Evolutionary conservation across 805 yeast genomes (phyloP), one percentile per base, ranked within the genome.

Genomic region (Saturnispora besseyi): DNA sequence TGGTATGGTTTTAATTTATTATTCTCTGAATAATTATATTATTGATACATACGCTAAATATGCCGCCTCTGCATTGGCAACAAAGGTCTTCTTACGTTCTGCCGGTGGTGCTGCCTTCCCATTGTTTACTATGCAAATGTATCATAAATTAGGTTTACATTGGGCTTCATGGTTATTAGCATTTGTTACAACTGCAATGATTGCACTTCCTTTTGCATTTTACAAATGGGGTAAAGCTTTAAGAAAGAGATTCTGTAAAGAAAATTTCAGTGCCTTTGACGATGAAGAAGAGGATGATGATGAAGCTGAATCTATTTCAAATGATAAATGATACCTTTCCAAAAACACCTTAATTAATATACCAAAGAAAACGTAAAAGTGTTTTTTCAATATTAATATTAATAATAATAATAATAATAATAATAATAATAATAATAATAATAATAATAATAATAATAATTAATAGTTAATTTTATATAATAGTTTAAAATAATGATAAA

Each of bases 91-190:
- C 59, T 70, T 85, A 58, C 77, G 95, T 73, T 76, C 84, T 58
- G 84, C 88, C 21, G 90, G 89, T 60, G 95, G 93, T 71, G 91
- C 89, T 28, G 91, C 89, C 0, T 84, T 85, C 76, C 90, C 91
- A 53, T 70, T 85, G 57, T 84, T 85, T 62, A 79, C 85, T n/a
- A 78, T 81, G 36, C 91, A 84, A 66, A 84, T 85, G 91, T 85
- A 84, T 64, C 77, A 77, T 53, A 78, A 71, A 48, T 66, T 85
- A 59, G 91, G 91, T 5, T 68, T 85, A 47, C 82, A 81, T 55
- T 85, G 93, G 93, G 95, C 89, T 22, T 75, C 82, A 59, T 85
- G 84, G 81, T 70, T 85, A 53, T 70, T 85, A 61, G 91, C 89
- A 0, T 85, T 85, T 59, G 78, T 85, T 57, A 77, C 88, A 15